These are phyloP conservation scores for Alloascoidea hylecoeti DNA, from an alignment of 805 yeast genomes.

Conservation along the genomic window DNA sequence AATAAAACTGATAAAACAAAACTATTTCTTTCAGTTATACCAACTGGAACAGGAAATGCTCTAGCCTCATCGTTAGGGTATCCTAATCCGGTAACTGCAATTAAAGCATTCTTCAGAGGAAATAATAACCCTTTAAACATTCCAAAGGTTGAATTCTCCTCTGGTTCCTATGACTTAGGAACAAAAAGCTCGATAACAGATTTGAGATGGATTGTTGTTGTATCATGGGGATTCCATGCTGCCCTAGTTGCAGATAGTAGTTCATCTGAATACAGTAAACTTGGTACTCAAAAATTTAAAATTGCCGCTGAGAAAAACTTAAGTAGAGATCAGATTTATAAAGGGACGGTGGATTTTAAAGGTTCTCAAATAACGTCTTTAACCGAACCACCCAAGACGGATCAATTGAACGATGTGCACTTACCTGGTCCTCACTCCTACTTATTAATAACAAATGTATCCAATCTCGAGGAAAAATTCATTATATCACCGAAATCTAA, in stretches of 20 bases:
- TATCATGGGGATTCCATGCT: slow-evolving; percentile 82
- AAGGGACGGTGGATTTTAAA: slow-evolving; percentile 21
- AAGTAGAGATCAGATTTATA: slow-evolving; percentile 32
- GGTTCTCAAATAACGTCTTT: slow-evolving; percentile 2
- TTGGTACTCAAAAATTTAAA: slow-evolving; percentile 55
- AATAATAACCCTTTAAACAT: slow-evolving; percentile 23
- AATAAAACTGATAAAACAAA: slow-evolving; percentile 6
- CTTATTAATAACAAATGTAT: slow-evolving; percentile 39
- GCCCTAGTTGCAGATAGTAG: slow-evolving; percentile 73
- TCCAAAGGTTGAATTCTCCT: slow-evolving; percentile 29
- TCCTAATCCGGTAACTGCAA: slow-evolving; percentile 17
- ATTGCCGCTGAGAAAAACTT: slow-evolving; percentile 51
- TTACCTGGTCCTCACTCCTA: slow-evolving; percentile 37
- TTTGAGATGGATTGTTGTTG: slow-evolving; percentile 31
- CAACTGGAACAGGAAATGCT: slow-evolving; percentile 85
- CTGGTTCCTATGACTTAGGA: slow-evolving; percentile 17
- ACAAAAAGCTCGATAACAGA: slow-evolving; percentile 14
- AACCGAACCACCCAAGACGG: slow-evolving; percentile 5
- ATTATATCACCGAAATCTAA: slow-evolving; percentile 46
- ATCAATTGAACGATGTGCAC: no score
- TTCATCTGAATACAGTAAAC: slow-evolving; percentile 43
- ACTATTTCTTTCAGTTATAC: slow-evolving; percentile 24
- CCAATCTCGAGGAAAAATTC: slow-evolving; percentile 45
- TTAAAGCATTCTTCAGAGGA: slow-evolving; percentile 17
- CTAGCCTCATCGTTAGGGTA: slow-evolving; percentile 47